A percentile compares a stretch with the other conserved stretches of the same genome.
Evolutionary conservation across 2,329 filamentous ascomycete species (phyloP).

Genomic region (Fusarium setosum): DNA sequence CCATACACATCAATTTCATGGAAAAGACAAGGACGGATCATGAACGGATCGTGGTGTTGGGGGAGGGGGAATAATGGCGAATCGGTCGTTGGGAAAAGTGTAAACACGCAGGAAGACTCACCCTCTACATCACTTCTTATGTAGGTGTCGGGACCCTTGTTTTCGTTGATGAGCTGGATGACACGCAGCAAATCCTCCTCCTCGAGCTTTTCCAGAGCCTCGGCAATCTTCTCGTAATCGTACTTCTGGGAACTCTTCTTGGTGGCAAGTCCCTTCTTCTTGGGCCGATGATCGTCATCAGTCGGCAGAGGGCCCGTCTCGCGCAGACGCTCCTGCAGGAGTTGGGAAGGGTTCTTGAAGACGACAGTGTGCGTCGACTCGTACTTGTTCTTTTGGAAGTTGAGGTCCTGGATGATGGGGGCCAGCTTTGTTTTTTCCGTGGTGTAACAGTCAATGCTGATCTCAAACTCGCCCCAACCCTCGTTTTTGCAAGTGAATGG

Average conservation of each 20-base stretch:
- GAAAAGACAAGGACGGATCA: conserved; percentile 26
- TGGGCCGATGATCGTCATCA: conserved; percentile 70
- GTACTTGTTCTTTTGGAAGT: conserved; percentile 86
- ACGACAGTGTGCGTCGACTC: conserved; percentile 83
- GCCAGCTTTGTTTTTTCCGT: conserved; percentile 88
- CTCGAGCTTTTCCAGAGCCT: conserved; percentile 86
- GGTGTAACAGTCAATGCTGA: conserved; percentile 85
- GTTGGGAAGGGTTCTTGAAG: conserved; percentile 93
- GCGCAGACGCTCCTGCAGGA: conserved; percentile 81
- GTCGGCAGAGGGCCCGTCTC: conserved; percentile 89
- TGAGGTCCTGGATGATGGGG: conserved; percentile 84
- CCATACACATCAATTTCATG: conserved; percentile 47
- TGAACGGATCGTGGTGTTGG: neutral
- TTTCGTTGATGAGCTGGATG: conserved; percentile 98
- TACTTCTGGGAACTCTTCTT: conserved; percentile 82
- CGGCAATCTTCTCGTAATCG: conserved; percentile 97
- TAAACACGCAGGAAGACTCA: conserved; percentile 59
- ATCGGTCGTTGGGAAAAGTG: neutral
- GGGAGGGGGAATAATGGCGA: neutral
- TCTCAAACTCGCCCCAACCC: conserved; percentile 99
- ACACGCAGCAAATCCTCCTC: conserved; percentile 96
- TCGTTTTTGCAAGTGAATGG: conserved; percentile 93
- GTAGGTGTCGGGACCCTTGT: conserved; percentile 94
- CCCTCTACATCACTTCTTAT: conserved; percentile 97
- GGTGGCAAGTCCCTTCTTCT: conserved; percentile 71